A percentile compares a stretch with the other conserved stretches of the same genome.
Conservation (phyloP, 2,329 filamentous ascomycete genomes). For the Aureobasidium sp. region DNA sequence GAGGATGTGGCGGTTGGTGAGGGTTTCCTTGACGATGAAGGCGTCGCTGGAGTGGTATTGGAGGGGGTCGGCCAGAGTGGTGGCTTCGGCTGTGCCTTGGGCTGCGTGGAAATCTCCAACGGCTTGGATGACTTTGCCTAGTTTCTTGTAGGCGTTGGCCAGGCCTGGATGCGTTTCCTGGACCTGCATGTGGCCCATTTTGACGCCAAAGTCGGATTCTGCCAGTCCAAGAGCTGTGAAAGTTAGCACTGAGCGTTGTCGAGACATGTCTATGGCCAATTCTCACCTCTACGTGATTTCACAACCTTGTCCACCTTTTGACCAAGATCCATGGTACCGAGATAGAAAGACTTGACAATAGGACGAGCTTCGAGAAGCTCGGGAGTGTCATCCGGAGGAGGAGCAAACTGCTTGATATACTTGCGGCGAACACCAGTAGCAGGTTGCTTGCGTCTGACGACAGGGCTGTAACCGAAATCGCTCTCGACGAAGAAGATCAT, state of each 20-base stretch:
- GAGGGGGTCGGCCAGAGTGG: slow-evolving; percentile 85
- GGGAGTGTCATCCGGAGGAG: slow-evolving; percentile 92
- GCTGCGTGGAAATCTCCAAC: slow-evolving; percentile 94
- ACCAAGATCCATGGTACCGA: slow-evolving; percentile 91
- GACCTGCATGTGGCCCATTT: slow-evolving; percentile 75
- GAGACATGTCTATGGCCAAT: too few relatives aligned
- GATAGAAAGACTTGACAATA: slow-evolving; percentile 89
- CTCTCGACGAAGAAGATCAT: slow-evolving; percentile 98
- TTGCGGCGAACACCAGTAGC: slow-evolving; percentile 92
- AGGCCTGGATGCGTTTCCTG: slow-evolving; percentile 88
- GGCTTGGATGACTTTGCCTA: slow-evolving; percentile 87
- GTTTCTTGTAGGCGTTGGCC: slow-evolving; percentile 84
- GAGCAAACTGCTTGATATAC: slow-evolving; percentile 96
- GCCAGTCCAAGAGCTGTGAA: slow-evolving; percentile 75
- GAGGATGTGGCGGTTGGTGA: slow-evolving; percentile 95
- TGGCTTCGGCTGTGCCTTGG: slow-evolving; percentile 92
- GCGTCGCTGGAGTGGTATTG: slow-evolving; percentile 93
- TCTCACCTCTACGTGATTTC: slow-evolving; percentile 85
- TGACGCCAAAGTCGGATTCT: slow-evolving; percentile 89
- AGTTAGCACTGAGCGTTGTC: slow-evolving; percentile 28
- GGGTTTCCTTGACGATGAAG: slow-evolving; percentile 95
- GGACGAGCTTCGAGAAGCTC: slow-evolving; percentile 86
- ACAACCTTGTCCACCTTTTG: slow-evolving; percentile 95
- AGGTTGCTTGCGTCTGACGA: slow-evolving; percentile 91
- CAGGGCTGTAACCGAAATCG: slow-evolving; percentile 95